These are phyloP conservation scores for Wickerhamiella galacta DNA, from an alignment of 805 yeast genomes.

Conservation along the genomic window DNA sequence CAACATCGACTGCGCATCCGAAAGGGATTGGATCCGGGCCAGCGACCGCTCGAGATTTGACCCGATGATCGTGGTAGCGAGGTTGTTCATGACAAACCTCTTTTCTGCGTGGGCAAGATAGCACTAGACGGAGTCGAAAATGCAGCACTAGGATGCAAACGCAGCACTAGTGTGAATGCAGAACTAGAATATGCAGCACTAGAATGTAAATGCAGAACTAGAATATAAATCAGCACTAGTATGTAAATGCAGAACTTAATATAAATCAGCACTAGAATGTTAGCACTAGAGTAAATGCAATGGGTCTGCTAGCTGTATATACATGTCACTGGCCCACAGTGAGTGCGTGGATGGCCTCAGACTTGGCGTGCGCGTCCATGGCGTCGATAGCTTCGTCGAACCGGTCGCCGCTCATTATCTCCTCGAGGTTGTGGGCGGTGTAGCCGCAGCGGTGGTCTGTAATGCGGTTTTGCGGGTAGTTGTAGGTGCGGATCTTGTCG, in stretches of 20 bases:
- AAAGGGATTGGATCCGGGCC: slow-evolving; percentile 10
- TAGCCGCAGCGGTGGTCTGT: slow-evolving; percentile 87
- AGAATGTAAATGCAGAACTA: too few relatives aligned
- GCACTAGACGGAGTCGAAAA: too few relatives aligned
- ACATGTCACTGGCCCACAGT: too few relatives aligned
- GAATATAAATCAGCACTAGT: too few relatives aligned
- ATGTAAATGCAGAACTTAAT: too few relatives aligned
- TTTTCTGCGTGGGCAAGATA: neutral
- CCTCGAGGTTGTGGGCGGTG: slow-evolving; percentile 58
- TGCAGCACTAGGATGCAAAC: too few relatives aligned
- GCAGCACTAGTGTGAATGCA: too few relatives aligned
- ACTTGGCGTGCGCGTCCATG: slow-evolving; percentile 32
- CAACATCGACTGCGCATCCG: slow-evolving; percentile 14
- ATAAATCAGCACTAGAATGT: neutral
- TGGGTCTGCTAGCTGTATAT: too few relatives aligned
- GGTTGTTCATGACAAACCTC: slow-evolving; percentile 1
- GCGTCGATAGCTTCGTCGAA: slow-evolving; percentile 40
- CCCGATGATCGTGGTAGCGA: slow-evolving; percentile 4
- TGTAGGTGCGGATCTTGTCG: slow-evolving; percentile 87
- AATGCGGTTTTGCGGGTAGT: slow-evolving; percentile 78
- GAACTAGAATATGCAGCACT: too few relatives aligned
- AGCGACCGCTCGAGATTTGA: slow-evolving; percentile 2
- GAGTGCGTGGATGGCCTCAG: slow-evolving; percentile 24
- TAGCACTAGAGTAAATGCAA: too few relatives aligned
- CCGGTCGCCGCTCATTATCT: slow-evolving; percentile 40